A percentile compares a stretch with the other conserved stretches of the same genome.
Evolutionary conservation across 352 stramenopile genomes (phyloP).

Genomic region (Pythium insidiosum): DNA sequence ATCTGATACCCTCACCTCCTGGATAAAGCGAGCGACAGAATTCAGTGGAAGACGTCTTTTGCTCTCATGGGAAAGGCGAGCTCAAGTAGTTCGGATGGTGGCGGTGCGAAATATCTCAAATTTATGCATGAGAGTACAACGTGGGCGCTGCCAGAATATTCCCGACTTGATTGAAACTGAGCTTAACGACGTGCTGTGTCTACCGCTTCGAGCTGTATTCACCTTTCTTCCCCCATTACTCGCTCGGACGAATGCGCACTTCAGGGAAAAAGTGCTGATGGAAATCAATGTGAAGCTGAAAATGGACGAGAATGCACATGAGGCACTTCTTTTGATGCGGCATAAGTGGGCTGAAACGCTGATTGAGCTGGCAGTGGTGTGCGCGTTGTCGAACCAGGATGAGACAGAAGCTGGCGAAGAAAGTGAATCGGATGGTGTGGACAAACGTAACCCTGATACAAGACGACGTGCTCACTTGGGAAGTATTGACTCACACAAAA

Average conservation of each 20-base stretch:
- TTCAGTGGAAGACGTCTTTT: conserved; percentile 59
- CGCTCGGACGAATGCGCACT: conserved; percentile 29
- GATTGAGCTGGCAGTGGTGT: conserved; percentile 62
- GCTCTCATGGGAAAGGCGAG: conserved; percentile 71
- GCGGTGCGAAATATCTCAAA: conserved; percentile 51
- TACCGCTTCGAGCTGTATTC: conserved; percentile 59
- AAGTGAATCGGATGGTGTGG: not conserved
- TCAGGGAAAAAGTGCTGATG: conserved; percentile 79
- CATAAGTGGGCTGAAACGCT: conserved; percentile 67
- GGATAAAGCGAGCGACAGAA: conserved; percentile 59
- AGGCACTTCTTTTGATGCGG: conserved; percentile 69
- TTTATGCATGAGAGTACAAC: no score
- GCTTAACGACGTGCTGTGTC: conserved; percentile 42
- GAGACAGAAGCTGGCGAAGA: not conserved
- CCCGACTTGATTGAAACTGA: conserved; percentile 51
- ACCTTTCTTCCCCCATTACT: conserved; percentile 68
- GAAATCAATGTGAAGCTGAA: conserved; percentile 86
- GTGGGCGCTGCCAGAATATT: no score
- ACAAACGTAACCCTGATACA: conserved; percentile 1
- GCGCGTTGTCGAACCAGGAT: conserved; percentile 9
- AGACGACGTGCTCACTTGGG: not conserved
- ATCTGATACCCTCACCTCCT: conserved; percentile 37
- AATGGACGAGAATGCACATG: conserved; percentile 57
- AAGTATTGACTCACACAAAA: conserved; percentile 65
- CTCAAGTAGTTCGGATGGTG: conserved; percentile 48